Conservation (phyloP, 768 basidiomycete species). For the Tricholomella constricta region DNA sequence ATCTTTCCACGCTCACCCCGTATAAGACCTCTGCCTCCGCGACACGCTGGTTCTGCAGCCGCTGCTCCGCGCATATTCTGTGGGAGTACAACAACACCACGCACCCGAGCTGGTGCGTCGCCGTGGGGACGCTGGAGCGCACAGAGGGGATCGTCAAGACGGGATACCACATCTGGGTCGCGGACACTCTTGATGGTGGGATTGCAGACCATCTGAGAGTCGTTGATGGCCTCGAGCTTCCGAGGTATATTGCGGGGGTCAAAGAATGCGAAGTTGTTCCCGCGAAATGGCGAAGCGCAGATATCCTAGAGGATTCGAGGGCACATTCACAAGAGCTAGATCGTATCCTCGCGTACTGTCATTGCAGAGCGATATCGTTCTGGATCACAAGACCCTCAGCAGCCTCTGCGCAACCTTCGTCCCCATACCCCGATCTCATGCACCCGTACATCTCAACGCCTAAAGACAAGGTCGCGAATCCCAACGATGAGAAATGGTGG, state of each 20-base stretch:
- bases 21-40: conserved; percentile 14
- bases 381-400: conserved; percentile 22
- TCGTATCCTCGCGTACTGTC: conserved; percentile 15
- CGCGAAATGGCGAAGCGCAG: conserved; percentile 6
- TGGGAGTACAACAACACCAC: conserved; percentile 9
- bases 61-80: conserved; percentile 20
- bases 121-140: conserved; percentile 14
- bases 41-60: conserved; percentile 18
- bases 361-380: conserved; percentile 16
- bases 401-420: conserved; percentile 8
- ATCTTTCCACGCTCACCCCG: conserved; percentile 14
- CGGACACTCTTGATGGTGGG: conserved; percentile 21
- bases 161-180: conserved; percentile 16
- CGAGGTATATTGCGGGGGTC: conserved; percentile 6
- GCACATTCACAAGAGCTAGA: background rate
- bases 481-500: conserved; percentile 29
- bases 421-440: conserved; percentile 25
- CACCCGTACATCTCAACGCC: conserved; percentile 13
- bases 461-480: conserved; percentile 9
- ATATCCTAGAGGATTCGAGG: background rate
- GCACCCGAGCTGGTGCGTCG: conserved; percentile 12
- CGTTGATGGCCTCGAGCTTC: conserved; percentile 13
- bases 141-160: conserved; percentile 12
- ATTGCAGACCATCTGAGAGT: conserved; percentile 15
- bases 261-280: conserved; percentile 3